Percentiles rank a stretch among this genome's conserved stretches.
phyloP scores from a whole-genome alignment of 345 rosid species.

The Hibiscus tridactylites region DNA sequence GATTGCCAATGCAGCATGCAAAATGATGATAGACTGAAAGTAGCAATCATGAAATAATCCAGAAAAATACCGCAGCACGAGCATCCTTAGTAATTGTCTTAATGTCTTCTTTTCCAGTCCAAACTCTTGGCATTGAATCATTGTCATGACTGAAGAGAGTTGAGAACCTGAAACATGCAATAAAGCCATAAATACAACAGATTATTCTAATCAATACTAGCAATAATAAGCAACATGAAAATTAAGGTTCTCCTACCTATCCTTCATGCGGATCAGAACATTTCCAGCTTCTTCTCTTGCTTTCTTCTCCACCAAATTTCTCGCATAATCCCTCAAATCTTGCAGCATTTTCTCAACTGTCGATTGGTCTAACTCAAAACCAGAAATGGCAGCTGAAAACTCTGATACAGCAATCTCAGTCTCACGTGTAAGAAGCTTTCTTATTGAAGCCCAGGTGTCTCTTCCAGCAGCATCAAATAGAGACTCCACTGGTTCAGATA shows the following conservation, averaged over 20 bases:
- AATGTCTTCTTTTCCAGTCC: conserved; percentile 74
- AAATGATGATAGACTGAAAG: neutral
- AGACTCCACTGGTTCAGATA: conserved; percentile 45
- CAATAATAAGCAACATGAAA: neutral
- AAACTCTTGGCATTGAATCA: conserved; percentile 66
- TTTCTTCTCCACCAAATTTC: conserved; percentile 54
- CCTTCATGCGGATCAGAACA: conserved; percentile 68
- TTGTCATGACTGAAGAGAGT: conserved; percentile 56
- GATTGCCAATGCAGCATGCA: neutral
- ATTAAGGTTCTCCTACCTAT: conserved; percentile 31
- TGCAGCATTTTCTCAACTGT: conserved; percentile 35
- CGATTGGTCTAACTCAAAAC: conserved; percentile 51
- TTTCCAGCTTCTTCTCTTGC: conserved; percentile 73
- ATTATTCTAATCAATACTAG: neutral
- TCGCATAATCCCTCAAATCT: conserved; percentile 42
- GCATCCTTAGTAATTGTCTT: conserved; percentile 56
- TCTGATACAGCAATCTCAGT: conserved; percentile 43
- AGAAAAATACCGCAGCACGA: conserved; percentile 43
- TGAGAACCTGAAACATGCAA: conserved; percentile 46
- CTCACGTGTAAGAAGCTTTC: conserved; percentile 56
- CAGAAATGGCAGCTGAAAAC: conserved; percentile 35
- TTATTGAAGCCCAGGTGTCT: conserved; percentile 61
- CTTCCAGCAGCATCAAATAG: conserved; percentile 49
- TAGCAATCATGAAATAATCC: conserved; percentile 2
- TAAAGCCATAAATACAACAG: conserved; percentile 10